These are phyloP conservation scores for Geosiphon pyriformis DNA, from an alignment of 192 early-diverging fungal genomes.

Conservation along the genomic window DNA sequence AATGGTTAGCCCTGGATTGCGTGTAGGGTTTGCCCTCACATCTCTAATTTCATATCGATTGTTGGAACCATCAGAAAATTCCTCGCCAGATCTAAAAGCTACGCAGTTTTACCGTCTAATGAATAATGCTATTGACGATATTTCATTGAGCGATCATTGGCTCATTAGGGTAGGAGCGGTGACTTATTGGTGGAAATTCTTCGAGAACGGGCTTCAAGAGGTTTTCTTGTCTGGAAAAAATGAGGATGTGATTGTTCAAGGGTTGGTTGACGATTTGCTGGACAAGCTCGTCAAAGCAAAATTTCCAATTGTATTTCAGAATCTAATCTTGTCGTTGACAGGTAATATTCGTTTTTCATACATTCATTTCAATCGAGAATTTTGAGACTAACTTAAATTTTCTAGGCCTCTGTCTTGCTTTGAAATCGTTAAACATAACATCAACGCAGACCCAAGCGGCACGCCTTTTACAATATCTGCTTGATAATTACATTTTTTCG, in stretches of 20 bases:
- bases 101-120: constrained; percentile 42
- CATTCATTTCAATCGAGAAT: background rate
- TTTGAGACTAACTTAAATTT: background rate
- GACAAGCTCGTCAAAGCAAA: constrained; percentile 34
- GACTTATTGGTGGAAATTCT: constrained; percentile 43
- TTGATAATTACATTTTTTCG: constrained; percentile 28
- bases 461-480: constrained; percentile 28
- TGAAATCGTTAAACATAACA: constrained; percentile 5
- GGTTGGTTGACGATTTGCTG: constrained; percentile 30
- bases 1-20: constrained; percentile 44
- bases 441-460: background rate
- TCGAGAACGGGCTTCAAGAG: constrained; percentile 30
- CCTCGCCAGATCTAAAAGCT: constrained; percentile 16
- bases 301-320: constrained; percentile 33
- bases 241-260: constrained; percentile 27
- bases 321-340: constrained; percentile 37
- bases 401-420: constrained; percentile 1
- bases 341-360: constrained; percentile 26
- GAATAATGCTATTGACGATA: constrained; percentile 43
- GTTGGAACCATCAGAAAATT: background rate
- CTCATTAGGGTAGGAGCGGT: constrained; percentile 39
- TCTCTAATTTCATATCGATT: constrained; percentile 16
- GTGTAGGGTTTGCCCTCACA: constrained; percentile 44
- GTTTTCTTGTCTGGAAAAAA: constrained; percentile 19
- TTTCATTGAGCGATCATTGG: constrained; percentile 47